Conservation (phyloP, 2,329 filamentous ascomycete species). For the Curvularia verruculosa region DNA sequence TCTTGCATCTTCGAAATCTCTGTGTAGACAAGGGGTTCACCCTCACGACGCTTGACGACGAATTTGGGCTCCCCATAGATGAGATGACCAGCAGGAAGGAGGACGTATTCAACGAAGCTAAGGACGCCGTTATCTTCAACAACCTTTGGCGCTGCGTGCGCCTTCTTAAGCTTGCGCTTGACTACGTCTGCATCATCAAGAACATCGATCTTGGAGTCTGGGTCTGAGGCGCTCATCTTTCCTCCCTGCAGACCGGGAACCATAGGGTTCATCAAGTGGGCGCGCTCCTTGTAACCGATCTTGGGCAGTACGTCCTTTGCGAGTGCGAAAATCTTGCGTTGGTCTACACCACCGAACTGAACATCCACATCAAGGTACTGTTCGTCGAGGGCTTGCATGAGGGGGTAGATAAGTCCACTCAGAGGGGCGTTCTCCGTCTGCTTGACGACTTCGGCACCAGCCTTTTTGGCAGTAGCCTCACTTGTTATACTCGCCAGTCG, state of each 20-base stretch:
- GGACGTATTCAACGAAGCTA: constrained; percentile 83
- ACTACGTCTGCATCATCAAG: constrained; percentile 78
- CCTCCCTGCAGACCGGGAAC: constrained; percentile 80
- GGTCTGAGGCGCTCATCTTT: constrained; percentile 77
- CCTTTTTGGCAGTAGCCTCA: constrained; percentile 84
- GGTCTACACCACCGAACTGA: constrained; percentile 80
- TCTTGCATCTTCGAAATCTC: constrained; percentile 74
- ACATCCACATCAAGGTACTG: constrained; percentile 80
- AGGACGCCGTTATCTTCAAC: constrained; percentile 87
- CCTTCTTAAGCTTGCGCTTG: constrained; percentile 73
- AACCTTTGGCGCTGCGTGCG: constrained; percentile 74
- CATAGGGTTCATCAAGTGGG: constrained; percentile 84
- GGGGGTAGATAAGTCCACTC: constrained; percentile 77
- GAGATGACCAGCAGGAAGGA: constrained; percentile 77
- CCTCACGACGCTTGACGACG: constrained; percentile 68
- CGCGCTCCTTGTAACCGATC: constrained; percentile 77
- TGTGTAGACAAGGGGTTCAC: constrained; percentile 82
- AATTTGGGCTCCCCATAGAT: constrained; percentile 65
- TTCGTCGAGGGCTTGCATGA: constrained; percentile 91
- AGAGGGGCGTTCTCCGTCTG: constrained; percentile 79
- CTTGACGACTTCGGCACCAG: constrained; percentile 93
- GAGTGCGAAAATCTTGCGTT: constrained; percentile 86
- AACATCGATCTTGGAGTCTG: constrained; percentile 90
- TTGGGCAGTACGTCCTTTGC: constrained; percentile 85
- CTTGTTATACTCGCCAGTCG: constrained; percentile 72